Evolutionary conservation across 805 yeast genomes (phyloP).

Genomic region (Yamadazyma kitorensis): DNA sequence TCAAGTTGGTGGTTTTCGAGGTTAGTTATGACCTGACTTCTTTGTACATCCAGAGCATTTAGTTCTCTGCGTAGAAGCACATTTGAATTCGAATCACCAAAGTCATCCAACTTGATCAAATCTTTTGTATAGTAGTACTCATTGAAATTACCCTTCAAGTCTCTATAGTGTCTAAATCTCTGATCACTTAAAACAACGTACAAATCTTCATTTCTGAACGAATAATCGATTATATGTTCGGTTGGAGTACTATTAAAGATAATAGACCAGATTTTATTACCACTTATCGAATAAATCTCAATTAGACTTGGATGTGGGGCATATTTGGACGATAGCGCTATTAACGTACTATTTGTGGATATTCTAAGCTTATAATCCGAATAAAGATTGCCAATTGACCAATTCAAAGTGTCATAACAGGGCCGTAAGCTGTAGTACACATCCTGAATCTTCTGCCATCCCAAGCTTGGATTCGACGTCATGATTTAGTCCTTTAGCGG

Average conservation of each 20-base stretch:
- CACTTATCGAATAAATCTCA: constrained; percentile 35
- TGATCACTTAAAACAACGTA: constrained; percentile 55
- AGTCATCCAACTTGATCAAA: constrained; percentile 17
- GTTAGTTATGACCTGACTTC: constrained; percentile 17
- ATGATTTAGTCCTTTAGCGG: too few relatives aligned
- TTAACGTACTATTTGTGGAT: constrained; percentile 52
- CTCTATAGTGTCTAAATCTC: constrained; percentile 55
- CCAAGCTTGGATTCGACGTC: constrained; percentile 42
- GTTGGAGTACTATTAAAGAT: constrained; percentile 42
- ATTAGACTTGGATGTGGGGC: constrained; percentile 35
- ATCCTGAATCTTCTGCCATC: constrained; percentile 78
- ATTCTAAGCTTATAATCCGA: constrained; percentile 44
- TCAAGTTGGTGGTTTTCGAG: constrained; percentile 31
- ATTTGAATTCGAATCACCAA: constrained; percentile 7
- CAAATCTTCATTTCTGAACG: constrained; percentile 52
- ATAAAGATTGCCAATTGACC: constrained; percentile 43
- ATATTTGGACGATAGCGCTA: constrained; percentile 47
- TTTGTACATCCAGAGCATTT: constrained; percentile 20
- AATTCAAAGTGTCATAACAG: constrained; percentile 50
- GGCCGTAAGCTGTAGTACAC: constrained; percentile 63
- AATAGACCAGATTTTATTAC: constrained; percentile 32
- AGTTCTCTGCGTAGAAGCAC: background rate
- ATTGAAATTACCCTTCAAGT: constrained; percentile 64
- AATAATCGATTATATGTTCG: constrained; percentile 53
- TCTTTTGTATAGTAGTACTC: constrained; percentile 38